Evolutionary conservation across 495 filamentous ascomycete genomes (phyloP), one percentile per base, ranked within the genome.

Genomic region (Neurospora sp.): DNA sequence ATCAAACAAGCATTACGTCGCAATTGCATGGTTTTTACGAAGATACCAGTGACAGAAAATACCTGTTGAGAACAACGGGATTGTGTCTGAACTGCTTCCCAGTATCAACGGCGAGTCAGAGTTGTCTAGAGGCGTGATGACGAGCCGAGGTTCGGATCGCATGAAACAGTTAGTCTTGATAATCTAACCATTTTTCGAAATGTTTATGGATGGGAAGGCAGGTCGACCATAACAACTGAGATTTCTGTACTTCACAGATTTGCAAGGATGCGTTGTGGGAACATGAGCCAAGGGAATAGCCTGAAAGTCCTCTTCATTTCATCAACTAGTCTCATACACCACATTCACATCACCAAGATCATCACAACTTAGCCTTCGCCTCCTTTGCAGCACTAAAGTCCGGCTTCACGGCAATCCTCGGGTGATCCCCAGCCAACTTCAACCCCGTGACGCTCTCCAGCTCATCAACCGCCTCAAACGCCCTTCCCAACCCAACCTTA

Each of bases 401-500:
- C 1, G 83, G 80, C 71, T 76, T 79, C 14, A 84, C 76, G 8
- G 84, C 79, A 71, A 83, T 81, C 74, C 77, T 82, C 71, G 84
- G 84, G 69, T 85, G 84, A 44, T 79, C 71, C 1, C 84, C 84
- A 7, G 81, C 83, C 53, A 87, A 71, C 69, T 76, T 81, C 70
- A 87, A 77, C 12, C 82, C 86, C 0, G 86, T 90, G 40, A 86
- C 81, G 48, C 77, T 76, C 74, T 88, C 86, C 4, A 88, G 77
- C 74, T 82, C 80, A 72, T 84, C 85, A 8, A 87, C 87, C 17
- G 94, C 95, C 81, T 93, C 89, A 82, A 87, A 89, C 7, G 90
- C 90, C 79, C 84, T 89, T 39, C 94, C 94, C 40, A 98, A 82
- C 8, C 86, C 83, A 3, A 98, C 96, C 78, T 91, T 96, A 73